Evolutionary conservation across 1,284 basidiomycete species (phyloP).

Genomic region (Rhizopogon parksii): DNA sequence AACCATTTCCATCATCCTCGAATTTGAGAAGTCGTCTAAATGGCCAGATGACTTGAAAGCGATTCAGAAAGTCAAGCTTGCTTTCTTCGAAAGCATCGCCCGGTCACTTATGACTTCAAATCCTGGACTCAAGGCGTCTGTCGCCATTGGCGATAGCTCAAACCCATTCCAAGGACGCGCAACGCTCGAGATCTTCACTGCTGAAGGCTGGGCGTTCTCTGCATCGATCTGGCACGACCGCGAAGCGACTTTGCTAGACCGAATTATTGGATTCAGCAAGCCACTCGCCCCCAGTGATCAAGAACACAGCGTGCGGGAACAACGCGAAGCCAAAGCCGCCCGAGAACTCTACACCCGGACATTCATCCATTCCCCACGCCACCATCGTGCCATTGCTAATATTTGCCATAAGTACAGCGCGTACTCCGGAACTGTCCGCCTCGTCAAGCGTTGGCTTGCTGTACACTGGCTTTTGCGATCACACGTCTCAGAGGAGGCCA

Average conservation of each 20-base stretch:
- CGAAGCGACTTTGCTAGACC: constrained; percentile 75
- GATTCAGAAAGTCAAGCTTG: constrained; percentile 93
- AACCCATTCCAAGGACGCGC: constrained; percentile 65
- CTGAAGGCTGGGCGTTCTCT: constrained; percentile 84
- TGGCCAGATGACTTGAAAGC: constrained; percentile 96
- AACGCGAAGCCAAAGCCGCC: constrained; percentile 49
- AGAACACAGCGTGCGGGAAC: constrained; percentile 16
- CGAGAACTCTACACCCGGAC: constrained; percentile 55
- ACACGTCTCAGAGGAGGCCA: constrained; percentile 69
- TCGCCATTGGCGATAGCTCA: constrained; percentile 47
- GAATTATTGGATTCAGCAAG: constrained; percentile 45
- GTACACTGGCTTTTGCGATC: constrained; percentile 78
- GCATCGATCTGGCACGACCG: constrained; percentile 85
- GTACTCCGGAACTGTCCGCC: constrained; percentile 77
- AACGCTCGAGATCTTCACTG: constrained; percentile 71
- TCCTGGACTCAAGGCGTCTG: constrained; percentile 47
- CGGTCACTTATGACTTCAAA: constrained; percentile 50
- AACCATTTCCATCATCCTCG: constrained; percentile 68
- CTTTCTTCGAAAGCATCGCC: constrained; percentile 80
- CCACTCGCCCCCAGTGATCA: constrained; percentile 1
- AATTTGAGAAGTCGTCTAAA: constrained; percentile 85
- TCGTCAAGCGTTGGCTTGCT: constrained; percentile 91
- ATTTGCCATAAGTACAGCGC: constrained; percentile 77
- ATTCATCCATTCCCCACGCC: constrained; percentile 75
- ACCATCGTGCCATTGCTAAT: constrained; percentile 80